Conservation (phyloP, 192 early-diverging fungal genomes). For the Spizellomyces sp. region DNA sequence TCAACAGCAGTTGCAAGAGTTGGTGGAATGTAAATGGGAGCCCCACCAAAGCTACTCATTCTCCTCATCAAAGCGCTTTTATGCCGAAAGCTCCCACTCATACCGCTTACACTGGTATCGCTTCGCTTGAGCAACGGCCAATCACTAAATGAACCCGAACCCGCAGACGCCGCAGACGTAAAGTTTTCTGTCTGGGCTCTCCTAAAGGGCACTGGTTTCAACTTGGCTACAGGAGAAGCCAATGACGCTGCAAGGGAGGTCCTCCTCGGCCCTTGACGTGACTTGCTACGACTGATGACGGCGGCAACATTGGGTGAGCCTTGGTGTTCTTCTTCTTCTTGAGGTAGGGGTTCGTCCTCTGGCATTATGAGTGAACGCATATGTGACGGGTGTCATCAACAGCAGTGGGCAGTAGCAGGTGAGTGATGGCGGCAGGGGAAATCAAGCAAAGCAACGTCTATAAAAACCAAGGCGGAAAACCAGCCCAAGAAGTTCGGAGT, state of each 20-base stretch:
- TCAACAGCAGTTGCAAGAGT: neutral
- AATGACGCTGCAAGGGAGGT: neutral
- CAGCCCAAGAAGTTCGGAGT: no score
- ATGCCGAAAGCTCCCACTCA: neutral
- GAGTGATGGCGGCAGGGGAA: no score
- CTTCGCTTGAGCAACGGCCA: neutral
- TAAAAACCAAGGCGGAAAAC: no score
- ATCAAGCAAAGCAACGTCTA: no score
- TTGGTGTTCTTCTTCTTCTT: no score
- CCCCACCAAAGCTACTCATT: conserved; percentile 46
- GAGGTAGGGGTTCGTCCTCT: no score
- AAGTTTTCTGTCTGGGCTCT: conserved; percentile 22
- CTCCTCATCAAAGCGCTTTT: conserved; percentile 32
- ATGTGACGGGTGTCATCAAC: no score
- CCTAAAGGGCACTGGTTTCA: conserved; percentile 19
- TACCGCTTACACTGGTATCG: conserved; percentile 12
- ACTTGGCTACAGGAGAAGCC: neutral
- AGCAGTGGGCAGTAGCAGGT: no score
- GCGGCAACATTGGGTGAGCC: no score
- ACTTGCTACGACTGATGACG: neutral
- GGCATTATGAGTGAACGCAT: no score
- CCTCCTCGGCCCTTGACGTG: neutral
- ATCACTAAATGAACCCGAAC: neutral
- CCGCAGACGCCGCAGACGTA: neutral
- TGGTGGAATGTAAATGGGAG: conserved; percentile 34